Evolutionary conservation across 495 filamentous ascomycete genomes (phyloP), one percentile per base, ranked within the genome.

Genomic region (Hypoxylon lienhwacheense): DNA sequence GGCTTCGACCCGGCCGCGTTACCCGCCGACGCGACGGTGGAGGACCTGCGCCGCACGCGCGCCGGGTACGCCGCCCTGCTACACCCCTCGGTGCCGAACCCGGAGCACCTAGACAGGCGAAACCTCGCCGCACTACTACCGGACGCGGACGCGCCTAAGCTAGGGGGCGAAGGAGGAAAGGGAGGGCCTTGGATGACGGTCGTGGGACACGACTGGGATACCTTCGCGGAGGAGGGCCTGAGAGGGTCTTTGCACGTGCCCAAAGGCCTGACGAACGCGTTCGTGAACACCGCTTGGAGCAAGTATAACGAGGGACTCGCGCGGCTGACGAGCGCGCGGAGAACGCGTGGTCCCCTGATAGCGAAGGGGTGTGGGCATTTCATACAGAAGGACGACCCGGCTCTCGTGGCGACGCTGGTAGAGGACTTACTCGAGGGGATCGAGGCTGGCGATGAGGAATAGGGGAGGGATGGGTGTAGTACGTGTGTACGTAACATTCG

Each of bases 291-390:
- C 0, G 71, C 67, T 4, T 86, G 84, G 83, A 64, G 68, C 2
- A 31, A 17, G 37, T 85, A 85, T 48, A 86, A 86, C 48, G 66
- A 79, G 48, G 82, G 77, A 0, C 61, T 87, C 29, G 66, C 62
- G 3, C 64, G 63, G 17, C 70, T 86, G 15, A 80, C 77, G 0
- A 65, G 66, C 10, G 41, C 46, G 4, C 68, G 67, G 17, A 68
- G 61, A 31, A 70, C 65, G 40, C 66, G 66, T 3, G 76, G 79
- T 1, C 76, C 80, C 4, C 55, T 83, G 8, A 73, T 77, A 36
- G 83, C 83, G 0, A 68, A 70, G 8, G 69, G 69, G 0, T 81
- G 81, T 32, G 82, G 83, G 0, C 82, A 86, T 61, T 86, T 86
- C 57, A 74, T 86, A 24, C 83, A 85, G 58, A 78, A 64, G 55